Evolutionary conservation across 2,329 filamentous ascomycete genomes (phyloP), one percentile per base, ranked within the genome.

Genomic region (Pseudonectria foliicola): DNA sequence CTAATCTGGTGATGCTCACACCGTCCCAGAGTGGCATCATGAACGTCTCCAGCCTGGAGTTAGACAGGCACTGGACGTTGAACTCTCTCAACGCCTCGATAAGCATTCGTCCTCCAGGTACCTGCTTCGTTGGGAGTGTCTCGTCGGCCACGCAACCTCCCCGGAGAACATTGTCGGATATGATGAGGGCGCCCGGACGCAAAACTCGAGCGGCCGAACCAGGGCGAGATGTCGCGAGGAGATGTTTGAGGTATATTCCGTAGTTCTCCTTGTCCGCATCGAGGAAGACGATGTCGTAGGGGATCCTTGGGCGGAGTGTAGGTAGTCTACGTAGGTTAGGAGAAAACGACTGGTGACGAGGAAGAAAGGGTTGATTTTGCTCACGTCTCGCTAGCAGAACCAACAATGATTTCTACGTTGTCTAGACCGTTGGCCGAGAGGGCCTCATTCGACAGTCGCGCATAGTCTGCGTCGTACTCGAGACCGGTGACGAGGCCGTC

Each of bases 181-280:
- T 55, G 39, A 77, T 68, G 37, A 75, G 54, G 0, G 69, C 71
- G 7, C 66, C 69, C 7, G 61, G 51, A 1, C 65, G 61, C 26
- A 77, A 60, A 16, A 77, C 60, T 6, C 69, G 62, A 11, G 42
- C 46, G 3, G 49, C 13, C 6, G 44, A 41, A 3, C 57, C 61
- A 2, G 68, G 60, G 31, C 46, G 48, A 5, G 70, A 74, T 31
- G 55, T 49, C 13, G 55, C 57, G 11, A 75, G 57, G 34, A 75
- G 63, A 21, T 62, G 56, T 13, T 55, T 49, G 25, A 75, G 57
- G 49, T 74, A 75, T 6, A 46, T 49, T 0, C 66, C 63, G 46
- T 75, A 73, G n/a, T 65, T 67, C 0, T 60, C 55, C 55, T 75
- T 75, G 38, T 75, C 62, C 15, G 71, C 71, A 38, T 74, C 71